Evolutionary conservation across 768 basidiomycete genomes (phyloP).

Genomic region (Leccinum broughii): DNA sequence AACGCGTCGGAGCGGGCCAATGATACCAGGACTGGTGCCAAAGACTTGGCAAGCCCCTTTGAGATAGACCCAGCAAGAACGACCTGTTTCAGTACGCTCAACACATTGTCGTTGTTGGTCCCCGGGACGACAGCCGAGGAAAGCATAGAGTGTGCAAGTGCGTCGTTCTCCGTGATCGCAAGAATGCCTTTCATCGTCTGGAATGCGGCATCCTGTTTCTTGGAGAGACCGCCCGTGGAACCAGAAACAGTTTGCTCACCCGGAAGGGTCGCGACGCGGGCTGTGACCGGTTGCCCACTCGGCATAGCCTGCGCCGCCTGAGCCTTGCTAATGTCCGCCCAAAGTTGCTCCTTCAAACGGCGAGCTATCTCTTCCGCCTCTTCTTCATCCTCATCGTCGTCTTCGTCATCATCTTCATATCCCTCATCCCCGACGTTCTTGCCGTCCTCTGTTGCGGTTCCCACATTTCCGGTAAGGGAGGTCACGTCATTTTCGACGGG

Average conservation of each 20-base stretch:
- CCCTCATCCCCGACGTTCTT: slow-evolving; percentile 44
- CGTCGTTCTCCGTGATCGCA: slow-evolving; percentile 54
- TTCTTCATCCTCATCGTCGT: slow-evolving; percentile 54
- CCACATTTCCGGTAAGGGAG: slow-evolving; percentile 1
- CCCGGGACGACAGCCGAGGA: slow-evolving; percentile 51
- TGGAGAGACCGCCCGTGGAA: slow-evolving; percentile 27
- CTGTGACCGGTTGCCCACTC: slow-evolving; percentile 17
- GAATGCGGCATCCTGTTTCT: slow-evolving; percentile 59
- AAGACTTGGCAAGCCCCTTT: slow-evolving; percentile 51
- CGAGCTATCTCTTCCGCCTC: slow-evolving; percentile 76
- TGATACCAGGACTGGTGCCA: slow-evolving; percentile 63
- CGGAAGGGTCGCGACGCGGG: neutral
- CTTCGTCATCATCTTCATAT: slow-evolving; percentile 52
- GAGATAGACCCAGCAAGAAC: slow-evolving; percentile 48
- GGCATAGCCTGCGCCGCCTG: slow-evolving; percentile 43
- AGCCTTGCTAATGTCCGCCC: slow-evolving; percentile 72
- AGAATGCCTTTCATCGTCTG: slow-evolving; percentile 66
- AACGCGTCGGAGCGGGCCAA: slow-evolving; percentile 66
- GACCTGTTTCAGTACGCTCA: slow-evolving; percentile 55
- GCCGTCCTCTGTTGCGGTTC: slow-evolving; percentile 18
- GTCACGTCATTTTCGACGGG: slow-evolving; percentile 3
- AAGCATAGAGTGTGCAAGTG: slow-evolving; percentile 55
- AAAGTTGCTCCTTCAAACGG: slow-evolving; percentile 71
- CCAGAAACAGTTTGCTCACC: slow-evolving; percentile 12
- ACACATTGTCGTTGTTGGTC: slow-evolving; percentile 44